Evolutionary conservation across 176 grass and related monocot species (phyloP), one percentile per base, ranked within the genome.

Genomic region (Phyllostachys edulis): DNA sequence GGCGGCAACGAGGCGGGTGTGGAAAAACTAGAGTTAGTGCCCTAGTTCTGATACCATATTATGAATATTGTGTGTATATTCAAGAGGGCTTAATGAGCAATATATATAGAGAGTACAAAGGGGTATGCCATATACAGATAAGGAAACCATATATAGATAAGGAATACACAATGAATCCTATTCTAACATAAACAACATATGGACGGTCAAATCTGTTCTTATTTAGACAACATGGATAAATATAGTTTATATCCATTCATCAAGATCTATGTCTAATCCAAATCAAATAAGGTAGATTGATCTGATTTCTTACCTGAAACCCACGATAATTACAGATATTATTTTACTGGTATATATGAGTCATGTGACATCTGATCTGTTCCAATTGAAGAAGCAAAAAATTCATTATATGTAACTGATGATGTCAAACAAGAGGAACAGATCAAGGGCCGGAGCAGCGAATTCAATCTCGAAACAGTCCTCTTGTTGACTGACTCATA

Each of bases 401-500:
- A 27, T 49, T 54, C 26, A 77, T 75, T 36, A 7, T 39, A 65
- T 57, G 63, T 56, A 86, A 57, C 26, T 47, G 46, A 50, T 86
- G 78, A 79, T 45, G 68, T 42, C 27, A 82, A 41, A 41, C 11
- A 6, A 49, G 21, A 82, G 21, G 34, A 86, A 57, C 6, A 40
- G 27, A 86, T 73, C 39, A 34, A 76, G 39, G 67, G 62, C 61
- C 12, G 3, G 9, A 68, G 75, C 85, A 87, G 63, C 38, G 69
- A 82, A 80, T 56, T 73, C 67, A 40, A 76, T 75, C 68, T 63
- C 44, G 21, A 42, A 87, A 75, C n/a, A 36, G 69, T 75, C 69
- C 37, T n/a, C n/a, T n/a, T 79, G 68, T 67, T 86, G 81, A 90
- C 61, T 69, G 50, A 56, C 49, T n/a, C 50, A 6, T 7, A 85